Evolutionary conservation across 2,329 filamentous ascomycete genomes (phyloP), one percentile per base, ranked within the genome.

Genomic region (Pseudonectria buxi): DNA sequence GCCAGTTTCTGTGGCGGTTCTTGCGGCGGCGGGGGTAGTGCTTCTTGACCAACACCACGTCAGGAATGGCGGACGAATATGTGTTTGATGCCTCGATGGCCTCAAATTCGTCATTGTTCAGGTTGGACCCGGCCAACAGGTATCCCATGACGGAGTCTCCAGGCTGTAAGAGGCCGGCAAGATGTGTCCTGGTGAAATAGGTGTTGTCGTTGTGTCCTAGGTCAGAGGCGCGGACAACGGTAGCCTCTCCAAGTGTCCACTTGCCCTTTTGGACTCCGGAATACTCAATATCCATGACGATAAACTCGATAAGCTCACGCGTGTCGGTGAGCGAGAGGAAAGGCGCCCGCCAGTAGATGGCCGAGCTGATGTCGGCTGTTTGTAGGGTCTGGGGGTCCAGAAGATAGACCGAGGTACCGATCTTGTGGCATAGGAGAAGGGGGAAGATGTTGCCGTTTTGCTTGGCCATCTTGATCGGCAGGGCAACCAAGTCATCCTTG

Each of bases 71-170:
- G 3, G 80, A 82, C 3, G 77, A 69, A 63, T 94, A 90, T 33
- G 81, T 78, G 59, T 78, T 78, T 35, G 81, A 87, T 33, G 74
- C 64, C 61, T 95, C 88, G 24, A 95, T 74, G 35, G 81, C 84
- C 50, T 95, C 88, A 49, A 83, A 88, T 49, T 94, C 76, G 9
- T 74, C 69, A 57, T 88, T 92, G 72, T 98, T 96, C 72, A 90
- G 95, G 61, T 94, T 94, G 36, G 87, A 81, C 32, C 87, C 89
- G 4, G 78, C 81, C 32, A 98, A 65, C 61, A 94, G 78, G 60
- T 95, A 98, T n/a, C 92, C 92, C 74, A 98, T 80, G 4, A 83
- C 92, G 0, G 86, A 89, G 65, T 98, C 92, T 35, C 92, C 92
- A 0, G 86, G 78, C 53, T 94, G 84, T 10, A 98, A 69, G 30